Evolutionary conservation across 768 basidiomycete genomes (phyloP).

Genomic region (Trametes punicea): DNA sequence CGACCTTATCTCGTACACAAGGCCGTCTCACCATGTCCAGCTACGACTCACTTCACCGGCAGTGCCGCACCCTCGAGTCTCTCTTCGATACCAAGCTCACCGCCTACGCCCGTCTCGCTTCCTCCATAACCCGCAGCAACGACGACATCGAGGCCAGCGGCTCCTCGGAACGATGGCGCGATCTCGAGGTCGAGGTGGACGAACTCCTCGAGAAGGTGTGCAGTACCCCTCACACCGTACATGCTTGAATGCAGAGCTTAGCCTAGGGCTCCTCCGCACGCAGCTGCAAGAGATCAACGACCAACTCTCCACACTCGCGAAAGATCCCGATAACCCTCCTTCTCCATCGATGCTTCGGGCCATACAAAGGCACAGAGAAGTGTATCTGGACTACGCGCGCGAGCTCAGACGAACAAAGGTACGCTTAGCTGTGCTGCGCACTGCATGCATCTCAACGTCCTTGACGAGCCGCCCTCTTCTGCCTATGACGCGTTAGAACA

Average conservation of each 20-base stretch:
- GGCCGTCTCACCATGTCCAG: slow-evolving; percentile 51
- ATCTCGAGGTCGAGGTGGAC: slow-evolving; percentile 83
- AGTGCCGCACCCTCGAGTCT: slow-evolving; percentile 91
- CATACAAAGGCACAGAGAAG: slow-evolving; percentile 86
- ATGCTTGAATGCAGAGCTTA: slow-evolving; percentile 13
- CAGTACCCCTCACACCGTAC: neutral
- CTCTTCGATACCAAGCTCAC: slow-evolving; percentile 90
- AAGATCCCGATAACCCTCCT: slow-evolving; percentile 62
- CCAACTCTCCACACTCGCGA: slow-evolving; percentile 64
- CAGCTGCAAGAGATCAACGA: slow-evolving; percentile 89
- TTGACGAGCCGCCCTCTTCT: neutral
- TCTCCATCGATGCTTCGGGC: slow-evolving; percentile 85
- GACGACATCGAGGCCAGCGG: slow-evolving; percentile 69
- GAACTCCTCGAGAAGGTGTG: slow-evolving; percentile 82
- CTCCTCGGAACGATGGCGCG: slow-evolving; percentile 69
- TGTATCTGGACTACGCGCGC: slow-evolving; percentile 81
- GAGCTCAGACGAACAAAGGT: slow-evolving; percentile 90
- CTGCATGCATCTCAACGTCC: neutral
- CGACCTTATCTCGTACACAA: neutral
- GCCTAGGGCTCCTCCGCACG: slow-evolving; percentile 15
- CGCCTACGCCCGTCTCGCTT: slow-evolving; percentile 83
- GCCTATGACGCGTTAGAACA: slow-evolving; percentile 45
- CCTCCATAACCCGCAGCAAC: slow-evolving; percentile 52
- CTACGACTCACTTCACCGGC: slow-evolving; percentile 87
- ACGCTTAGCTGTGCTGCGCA: neutral